A percentile compares a stretch with the other conserved stretches of the same genome.
Evolutionary conservation across 345 rosid genomes (phyloP).

Genomic region (Linum tenue): DNA sequence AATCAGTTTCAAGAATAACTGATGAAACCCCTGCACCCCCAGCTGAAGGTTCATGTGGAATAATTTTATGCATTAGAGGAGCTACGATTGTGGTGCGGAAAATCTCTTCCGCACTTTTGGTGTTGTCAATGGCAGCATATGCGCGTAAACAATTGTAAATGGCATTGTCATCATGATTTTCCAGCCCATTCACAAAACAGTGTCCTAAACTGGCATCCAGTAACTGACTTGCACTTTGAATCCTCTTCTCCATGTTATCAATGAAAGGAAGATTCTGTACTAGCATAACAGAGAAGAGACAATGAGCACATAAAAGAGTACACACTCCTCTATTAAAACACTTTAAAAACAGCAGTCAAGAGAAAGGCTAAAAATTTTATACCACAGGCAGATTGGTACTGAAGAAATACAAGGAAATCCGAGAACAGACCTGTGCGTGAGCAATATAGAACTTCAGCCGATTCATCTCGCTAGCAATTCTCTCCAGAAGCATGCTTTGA

Average conservation of each 20-base stretch:
- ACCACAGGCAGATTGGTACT: not conserved
- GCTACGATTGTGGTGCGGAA: slow-evolving; percentile 70
- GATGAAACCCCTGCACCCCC: slow-evolving; percentile 40
- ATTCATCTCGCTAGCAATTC: slow-evolving; percentile 98
- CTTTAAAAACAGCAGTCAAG: not conserved
- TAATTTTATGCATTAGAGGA: slow-evolving; percentile 57
- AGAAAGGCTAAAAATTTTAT: not conserved
- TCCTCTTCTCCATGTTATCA: slow-evolving; percentile 95
- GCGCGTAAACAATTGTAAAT: slow-evolving; percentile 96
- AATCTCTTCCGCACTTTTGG: slow-evolving; percentile 67
- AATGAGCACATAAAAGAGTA: slow-evolving; percentile 32
- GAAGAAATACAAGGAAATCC: not conserved
- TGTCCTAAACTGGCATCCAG: slow-evolving; percentile 92
- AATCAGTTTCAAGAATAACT: slow-evolving; percentile 77
- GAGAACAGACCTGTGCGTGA: slow-evolving; percentile 81
- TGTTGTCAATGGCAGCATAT: slow-evolving; percentile 87
- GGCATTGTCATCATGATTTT: slow-evolving; percentile 72
- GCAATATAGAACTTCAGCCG: slow-evolving; percentile 84
- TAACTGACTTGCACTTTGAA: slow-evolving; percentile 69
- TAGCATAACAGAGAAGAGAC: slow-evolving; percentile 54
- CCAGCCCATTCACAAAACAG: slow-evolving; percentile 89
- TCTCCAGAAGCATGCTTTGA: slow-evolving; percentile 92
- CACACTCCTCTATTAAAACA: slow-evolving; percentile 2
- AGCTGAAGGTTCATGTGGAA: slow-evolving; percentile 44
- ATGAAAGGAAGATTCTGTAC: slow-evolving; percentile 98